Base-by-base conservation (phyloP, 441 rosid species). In the Erodium moschatum region DNA sequence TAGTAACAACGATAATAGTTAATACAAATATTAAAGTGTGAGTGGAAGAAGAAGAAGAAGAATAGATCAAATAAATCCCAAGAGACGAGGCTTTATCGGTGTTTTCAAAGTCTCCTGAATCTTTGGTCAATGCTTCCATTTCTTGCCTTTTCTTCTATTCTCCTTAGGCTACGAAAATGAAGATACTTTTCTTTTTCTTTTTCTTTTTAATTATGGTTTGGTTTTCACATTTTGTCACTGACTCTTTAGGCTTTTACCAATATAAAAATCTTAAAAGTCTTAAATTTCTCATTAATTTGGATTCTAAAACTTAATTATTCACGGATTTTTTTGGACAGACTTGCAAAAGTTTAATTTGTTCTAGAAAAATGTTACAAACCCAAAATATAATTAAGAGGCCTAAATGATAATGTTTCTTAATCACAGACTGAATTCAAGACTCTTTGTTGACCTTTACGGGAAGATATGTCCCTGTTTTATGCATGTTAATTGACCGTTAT, bases 91-190 rank as follows among this genome's bases (percentile, higher is more conserved):
- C 61, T 65, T 74, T 74, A 80, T 73, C 81, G 78, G 83, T 76
- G 84, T 75, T 76, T 80, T 82, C 87, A 70, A 79, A 82, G 84
- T 70, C 81, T 62, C 13, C 65, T 66, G 75, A 75, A 75, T 80
- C 84, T 75, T 48, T 72, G 89, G 90, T 87, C 97, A 87, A 83
- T 79, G 86, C 78, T 77, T 79, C 87, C 91, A 74, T 80, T 63
- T 81, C 67, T 77, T 74, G 80, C 27, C 27, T 24, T 24, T 24
- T 24, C 27, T 24, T 24, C 27, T 2, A 2, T 24, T 24, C 27
- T 24, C 2, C 27, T 2, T 24, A 24, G 0, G 27, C 27, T 24
- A 24, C 85, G 78, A 75, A 78, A 69, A 73, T 79, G 69, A 83
- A 77, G 82, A 69, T 54, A 69, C 77, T 72, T 77, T 69, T 63